Percentiles rank a stretch among this genome's conserved stretches.
These are phyloP conservation scores for Globisporangium okanoganense DNA, from an alignment of 352 stramenopile genomes.

Conservation along the genomic window DNA sequence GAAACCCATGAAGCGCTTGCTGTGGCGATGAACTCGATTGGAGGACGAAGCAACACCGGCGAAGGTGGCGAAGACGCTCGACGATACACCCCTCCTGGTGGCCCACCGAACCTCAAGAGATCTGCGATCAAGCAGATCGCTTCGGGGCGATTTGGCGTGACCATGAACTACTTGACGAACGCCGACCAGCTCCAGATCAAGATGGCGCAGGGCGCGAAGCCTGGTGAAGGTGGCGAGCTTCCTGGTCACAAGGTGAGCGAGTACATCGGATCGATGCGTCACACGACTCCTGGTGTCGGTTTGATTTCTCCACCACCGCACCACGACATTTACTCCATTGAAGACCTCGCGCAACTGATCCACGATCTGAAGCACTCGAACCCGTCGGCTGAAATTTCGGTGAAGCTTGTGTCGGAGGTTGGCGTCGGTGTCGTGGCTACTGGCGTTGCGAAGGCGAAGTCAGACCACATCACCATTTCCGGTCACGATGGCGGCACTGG, in stretches of 20 bases:
- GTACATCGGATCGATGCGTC: conserved; percentile 95
- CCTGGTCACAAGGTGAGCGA: conserved; percentile 96
- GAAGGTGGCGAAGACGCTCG: conserved; percentile 94
- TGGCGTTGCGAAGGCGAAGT: conserved; percentile 87
- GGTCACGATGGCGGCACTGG: conserved; percentile 95
- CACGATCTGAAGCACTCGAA: conserved; percentile 98
- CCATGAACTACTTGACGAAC: conserved; percentile 96
- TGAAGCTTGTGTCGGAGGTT: conserved; percentile 96
- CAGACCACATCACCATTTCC: conserved; percentile 95
- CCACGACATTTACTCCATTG: conserved; percentile 98
- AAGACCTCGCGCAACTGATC: conserved; percentile 97
- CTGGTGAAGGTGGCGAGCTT: conserved; percentile 95
- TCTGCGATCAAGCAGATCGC: conserved; percentile 96
- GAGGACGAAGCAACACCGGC: conserved; percentile 94
- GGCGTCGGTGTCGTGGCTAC: conserved; percentile 95
- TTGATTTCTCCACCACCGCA: conserved; percentile 96
- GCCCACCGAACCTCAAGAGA: conserved; percentile 51
- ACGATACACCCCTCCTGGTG: conserved; percentile 52
- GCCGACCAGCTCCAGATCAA: conserved; percentile 98
- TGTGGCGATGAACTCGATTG: conserved; percentile 94
- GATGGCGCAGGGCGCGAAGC: conserved; percentile 97
- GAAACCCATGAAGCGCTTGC: conserved; percentile 95
- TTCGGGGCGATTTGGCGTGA: conserved; percentile 95
- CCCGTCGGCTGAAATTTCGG: conserved; percentile 89
- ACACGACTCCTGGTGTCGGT: conserved; percentile 95